A percentile compares a stretch with the other conserved stretches of the same genome.
Evolutionary conservation across 208 protist genomes (phyloP).

Genomic region (Leishmania braziliensis): DNA sequence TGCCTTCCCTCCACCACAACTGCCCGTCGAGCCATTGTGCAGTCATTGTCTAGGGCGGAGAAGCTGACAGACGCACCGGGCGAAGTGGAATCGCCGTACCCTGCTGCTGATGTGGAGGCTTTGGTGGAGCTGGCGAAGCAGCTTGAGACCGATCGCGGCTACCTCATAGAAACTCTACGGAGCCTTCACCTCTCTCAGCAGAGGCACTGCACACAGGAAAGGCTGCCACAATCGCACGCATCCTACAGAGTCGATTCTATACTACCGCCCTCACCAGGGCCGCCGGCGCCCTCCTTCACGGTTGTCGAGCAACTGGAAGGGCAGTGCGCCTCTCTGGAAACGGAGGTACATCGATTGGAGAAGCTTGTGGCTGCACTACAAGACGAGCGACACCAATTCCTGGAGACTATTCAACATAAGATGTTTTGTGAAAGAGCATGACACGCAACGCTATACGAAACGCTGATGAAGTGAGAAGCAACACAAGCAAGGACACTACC

Average conservation of each 20-base stretch:
- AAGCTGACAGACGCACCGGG: neutral
- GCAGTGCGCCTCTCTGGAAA: slow-evolving; percentile 10
- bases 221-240: neutral
- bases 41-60: neutral
- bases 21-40: slow-evolving; percentile 29
- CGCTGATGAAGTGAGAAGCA: neutral
- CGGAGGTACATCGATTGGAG: slow-evolving; percentile 25
- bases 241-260: neutral
- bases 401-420: slow-evolving; percentile 8
- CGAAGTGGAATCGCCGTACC: slow-evolving; percentile 19
- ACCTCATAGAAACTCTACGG: slow-evolving; percentile 20
- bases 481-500: neutral
- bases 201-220: neutral
- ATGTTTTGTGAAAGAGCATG: slow-evolving; percentile 16
- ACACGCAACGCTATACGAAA: neutral
- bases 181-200: slow-evolving; percentile 4
- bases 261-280: neutral
- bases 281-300: neutral
- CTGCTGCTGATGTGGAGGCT: slow-evolving; percentile 27
- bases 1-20: slow-evolving; percentile 21
- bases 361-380: slow-evolving; percentile 20
- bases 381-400: slow-evolving; percentile 25
- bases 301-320: slow-evolving; percentile 7
- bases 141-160: slow-evolving; percentile 24
- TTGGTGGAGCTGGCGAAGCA: slow-evolving; percentile 25